A percentile compares a stretch with the other conserved stretches of the same genome.
Conservation (phyloP, 2,329 filamentous ascomycete species). For the Hypocrella siamensis region DNA sequence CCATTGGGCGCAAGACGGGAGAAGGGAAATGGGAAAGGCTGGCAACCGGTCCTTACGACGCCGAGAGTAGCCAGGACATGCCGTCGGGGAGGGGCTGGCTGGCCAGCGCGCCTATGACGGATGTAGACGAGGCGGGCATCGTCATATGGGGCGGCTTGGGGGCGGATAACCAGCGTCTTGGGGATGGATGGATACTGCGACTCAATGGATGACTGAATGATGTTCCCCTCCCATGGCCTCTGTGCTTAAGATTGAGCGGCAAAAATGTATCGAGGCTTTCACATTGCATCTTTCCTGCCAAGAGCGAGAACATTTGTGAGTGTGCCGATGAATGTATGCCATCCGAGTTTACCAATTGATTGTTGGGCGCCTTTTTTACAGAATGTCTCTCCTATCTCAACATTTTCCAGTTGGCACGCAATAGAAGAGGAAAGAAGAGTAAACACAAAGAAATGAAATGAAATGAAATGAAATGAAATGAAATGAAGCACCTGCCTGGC, state of each 20-base stretch:
- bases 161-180: constrained; percentile 32
- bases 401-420: too few species aligned
- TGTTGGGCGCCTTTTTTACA: too few species aligned
- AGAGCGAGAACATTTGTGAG: too few species aligned
- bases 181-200: constrained; percentile 50
- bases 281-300: too few species aligned
- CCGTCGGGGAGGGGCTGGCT: constrained; percentile 42
- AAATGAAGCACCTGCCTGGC: too few species aligned
- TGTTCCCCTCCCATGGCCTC: too few species aligned
- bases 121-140: constrained; percentile 43
- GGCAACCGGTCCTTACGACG: constrained; percentile 30
- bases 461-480: too few species aligned
- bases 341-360: too few species aligned
- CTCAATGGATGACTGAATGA: constrained; percentile 18
- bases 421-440: too few species aligned
- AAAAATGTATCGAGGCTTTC: background rate
- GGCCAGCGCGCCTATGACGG: constrained; percentile 37
- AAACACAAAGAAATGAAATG: too few species aligned
- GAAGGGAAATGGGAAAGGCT: constrained; percentile 45
- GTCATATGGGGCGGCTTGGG: constrained; percentile 45
- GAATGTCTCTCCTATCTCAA: too few species aligned
- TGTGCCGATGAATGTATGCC: too few species aligned
- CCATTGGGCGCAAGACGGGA: constrained; percentile 34
- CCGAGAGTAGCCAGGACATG: constrained; percentile 30
- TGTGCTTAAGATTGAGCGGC: background rate